Evolutionary conservation across 2,329 filamentous ascomycete species (phyloP).

Genomic region (Trichoderma sp.): DNA sequence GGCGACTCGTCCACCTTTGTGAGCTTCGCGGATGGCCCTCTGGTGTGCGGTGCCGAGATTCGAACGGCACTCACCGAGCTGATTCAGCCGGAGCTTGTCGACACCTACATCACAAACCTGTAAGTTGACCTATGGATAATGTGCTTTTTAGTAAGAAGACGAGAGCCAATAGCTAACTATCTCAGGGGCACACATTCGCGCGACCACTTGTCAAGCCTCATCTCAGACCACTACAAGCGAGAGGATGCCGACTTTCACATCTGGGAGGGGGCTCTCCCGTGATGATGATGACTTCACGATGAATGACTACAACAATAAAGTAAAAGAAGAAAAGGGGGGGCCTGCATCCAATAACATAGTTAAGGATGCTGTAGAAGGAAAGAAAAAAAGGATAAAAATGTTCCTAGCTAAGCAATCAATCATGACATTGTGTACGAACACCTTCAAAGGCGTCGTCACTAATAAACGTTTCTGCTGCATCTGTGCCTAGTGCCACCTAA

Average conservation of each 20-base stretch:
- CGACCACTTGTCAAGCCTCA: constrained; percentile 69
- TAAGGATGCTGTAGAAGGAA: not conserved
- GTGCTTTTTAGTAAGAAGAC: not conserved
- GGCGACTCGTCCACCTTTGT: constrained; percentile 76
- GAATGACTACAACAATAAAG: constrained; percentile 2
- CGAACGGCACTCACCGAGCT: constrained; percentile 80
- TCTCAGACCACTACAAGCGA: constrained; percentile 71
- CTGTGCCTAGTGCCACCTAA: not conserved
- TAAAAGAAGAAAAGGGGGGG: not conserved
- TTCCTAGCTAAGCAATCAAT: not conserved
- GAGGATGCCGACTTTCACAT: constrained; percentile 66
- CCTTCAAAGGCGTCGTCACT: not conserved
- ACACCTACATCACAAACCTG: constrained; percentile 80
- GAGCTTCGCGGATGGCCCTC: constrained; percentile 71
- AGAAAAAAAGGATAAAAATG: not conserved
- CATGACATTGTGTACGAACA: not conserved
- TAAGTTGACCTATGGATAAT: constrained; percentile 33
- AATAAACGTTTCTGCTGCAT: not conserved
- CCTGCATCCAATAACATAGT: not conserved
- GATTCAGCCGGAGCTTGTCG: constrained; percentile 70
- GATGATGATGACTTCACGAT: constrained; percentile 15
- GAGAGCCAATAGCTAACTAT: not conserved
- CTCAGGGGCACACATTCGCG: constrained; percentile 63
- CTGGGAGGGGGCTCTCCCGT: constrained; percentile 36
- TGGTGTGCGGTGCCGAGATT: constrained; percentile 75